Conservation (phyloP, 2,329 filamentous ascomycete species). For the Lasiodiplodia gonubiensis region DNA sequence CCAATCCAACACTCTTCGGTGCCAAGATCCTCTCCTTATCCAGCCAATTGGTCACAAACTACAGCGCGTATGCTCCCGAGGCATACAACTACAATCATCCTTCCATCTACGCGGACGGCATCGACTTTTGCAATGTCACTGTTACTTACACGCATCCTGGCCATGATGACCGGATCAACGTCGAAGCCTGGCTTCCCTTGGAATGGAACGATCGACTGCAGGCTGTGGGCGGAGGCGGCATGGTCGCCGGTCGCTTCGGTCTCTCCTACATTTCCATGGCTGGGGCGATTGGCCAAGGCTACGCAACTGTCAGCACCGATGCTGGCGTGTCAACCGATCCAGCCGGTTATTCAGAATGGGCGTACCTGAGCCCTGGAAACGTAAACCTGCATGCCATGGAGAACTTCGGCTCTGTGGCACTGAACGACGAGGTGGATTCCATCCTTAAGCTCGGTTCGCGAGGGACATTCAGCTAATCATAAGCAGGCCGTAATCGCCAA, state of each 20-base stretch:
- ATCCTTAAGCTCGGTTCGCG: background rate
- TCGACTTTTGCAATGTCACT: conserved; percentile 35
- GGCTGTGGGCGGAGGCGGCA: conserved; percentile 41
- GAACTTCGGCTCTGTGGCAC: conserved; percentile 46
- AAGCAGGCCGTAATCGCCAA: conserved; percentile 42
- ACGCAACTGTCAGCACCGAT: conserved; percentile 42
- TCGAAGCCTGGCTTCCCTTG: conserved; percentile 40
- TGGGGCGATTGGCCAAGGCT: conserved; percentile 38
- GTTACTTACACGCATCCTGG: conserved; percentile 33
- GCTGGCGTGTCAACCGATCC: conserved; percentile 36
- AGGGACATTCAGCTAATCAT: background rate
- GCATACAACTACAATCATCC: conserved; percentile 31
- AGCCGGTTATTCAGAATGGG: background rate
- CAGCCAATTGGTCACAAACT: conserved; percentile 31
- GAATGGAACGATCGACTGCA: conserved; percentile 44
- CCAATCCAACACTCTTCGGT: conserved; percentile 28
- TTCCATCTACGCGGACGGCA: conserved; percentile 6
- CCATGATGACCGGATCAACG: conserved; percentile 29
- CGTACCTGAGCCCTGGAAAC: conserved; percentile 34
- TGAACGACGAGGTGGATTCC: conserved; percentile 40
- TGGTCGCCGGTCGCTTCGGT: conserved; percentile 37
- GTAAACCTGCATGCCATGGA: conserved; percentile 42
- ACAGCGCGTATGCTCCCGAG: conserved; percentile 28
- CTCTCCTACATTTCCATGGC: conserved; percentile 34
- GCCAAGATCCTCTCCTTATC: conserved; percentile 31